Percentiles rank a stretch among this genome's conserved stretches.
Conservation (phyloP, 768 basidiomycete species). For the Phanerochaete sordida region DNA sequence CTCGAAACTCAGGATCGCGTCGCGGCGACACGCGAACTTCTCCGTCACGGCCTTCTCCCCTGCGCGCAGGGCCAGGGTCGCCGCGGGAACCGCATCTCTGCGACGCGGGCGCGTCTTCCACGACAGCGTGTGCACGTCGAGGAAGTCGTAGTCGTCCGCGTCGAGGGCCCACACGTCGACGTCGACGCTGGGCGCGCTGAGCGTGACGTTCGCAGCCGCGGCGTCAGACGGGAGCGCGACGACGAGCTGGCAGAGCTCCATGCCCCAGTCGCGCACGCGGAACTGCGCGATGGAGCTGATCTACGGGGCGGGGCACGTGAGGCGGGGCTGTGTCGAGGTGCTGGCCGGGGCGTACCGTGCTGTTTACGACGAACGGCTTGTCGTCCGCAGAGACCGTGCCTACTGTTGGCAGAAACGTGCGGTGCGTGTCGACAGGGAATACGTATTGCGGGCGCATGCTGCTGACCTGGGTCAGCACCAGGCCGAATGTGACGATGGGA, state of each 20-base stretch:
- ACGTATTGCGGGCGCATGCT: not conserved
- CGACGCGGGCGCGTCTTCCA: not conserved
- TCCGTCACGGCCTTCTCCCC: not conserved
- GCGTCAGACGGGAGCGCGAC: not conserved
- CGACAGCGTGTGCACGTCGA: not conserved
- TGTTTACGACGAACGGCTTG: not conserved
- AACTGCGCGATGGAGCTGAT: constrained; percentile 1
- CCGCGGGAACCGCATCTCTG: not conserved
- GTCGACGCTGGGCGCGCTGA: not conserved
- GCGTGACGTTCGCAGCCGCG: not conserved
- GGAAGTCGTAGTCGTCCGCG: not conserved
- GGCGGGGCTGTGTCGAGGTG: not conserved
- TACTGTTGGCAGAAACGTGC: not conserved
- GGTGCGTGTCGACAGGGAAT: not conserved
- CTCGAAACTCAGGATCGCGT: not conserved
- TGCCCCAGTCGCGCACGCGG: constrained; percentile 7
- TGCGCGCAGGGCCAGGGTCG: not conserved
- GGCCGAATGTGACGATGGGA: not conserved
- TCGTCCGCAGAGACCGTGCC: not conserved
- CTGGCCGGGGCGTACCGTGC: not conserved
- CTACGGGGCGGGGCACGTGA: not conserved
- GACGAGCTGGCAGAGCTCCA: constrained; percentile 3
- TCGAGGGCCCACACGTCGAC: not conserved
- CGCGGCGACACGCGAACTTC: not conserved
- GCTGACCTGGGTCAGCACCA: not conserved